Evolutionary conservation across 768 basidiomycete genomes (phyloP), one percentile per base, ranked within the genome.

Genomic region (Russula earlei): DNA sequence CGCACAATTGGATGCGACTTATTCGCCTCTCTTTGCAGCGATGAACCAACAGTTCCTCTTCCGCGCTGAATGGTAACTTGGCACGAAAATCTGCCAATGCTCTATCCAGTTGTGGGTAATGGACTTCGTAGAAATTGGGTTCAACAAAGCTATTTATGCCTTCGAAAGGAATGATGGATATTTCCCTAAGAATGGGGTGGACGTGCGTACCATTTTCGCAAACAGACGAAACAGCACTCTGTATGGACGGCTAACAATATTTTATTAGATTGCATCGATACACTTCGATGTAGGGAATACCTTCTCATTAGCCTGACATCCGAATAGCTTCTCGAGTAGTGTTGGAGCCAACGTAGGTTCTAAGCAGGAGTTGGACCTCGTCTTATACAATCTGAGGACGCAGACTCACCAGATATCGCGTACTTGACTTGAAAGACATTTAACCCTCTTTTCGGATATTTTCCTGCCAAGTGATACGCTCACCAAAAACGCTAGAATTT

Each of bases 281-380:
- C 53, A 33, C 3, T 38, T 49, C 45, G 24, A 27, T 24, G 31
- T 36, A 20, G 19, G 24, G 36, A 54, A 19, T 38, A 83, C 86
- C 77, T 91, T 91, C 70, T 92, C 90, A 63, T 93, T 88, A 54
- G 85, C 80, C 65, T 91, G 87, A 58, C 86, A 90, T 2, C 66
- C 73, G 56, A 95, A 83, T 0, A 93, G 66, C 17, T 73, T 75
- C 63, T 77, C 70, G 4, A 87, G 64, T 22, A 90, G 72, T n/a
- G 75, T 72, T 1, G 81, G 72, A 1, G 80, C 75, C 36, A 86
- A 70, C 0, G 78, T 77, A 50, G 85, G 83, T 65, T 92, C 89
- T 79, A 68, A 46, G 22, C 11, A 48, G 49, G 38, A 2, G 17
- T 56, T 11, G 55, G 27, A 40, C 19, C 14, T 15, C 34, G 22